Base-by-base conservation (phyloP, 2,329 filamentous ascomycete genomes). In the Paracamarosporium sp. region DNA sequence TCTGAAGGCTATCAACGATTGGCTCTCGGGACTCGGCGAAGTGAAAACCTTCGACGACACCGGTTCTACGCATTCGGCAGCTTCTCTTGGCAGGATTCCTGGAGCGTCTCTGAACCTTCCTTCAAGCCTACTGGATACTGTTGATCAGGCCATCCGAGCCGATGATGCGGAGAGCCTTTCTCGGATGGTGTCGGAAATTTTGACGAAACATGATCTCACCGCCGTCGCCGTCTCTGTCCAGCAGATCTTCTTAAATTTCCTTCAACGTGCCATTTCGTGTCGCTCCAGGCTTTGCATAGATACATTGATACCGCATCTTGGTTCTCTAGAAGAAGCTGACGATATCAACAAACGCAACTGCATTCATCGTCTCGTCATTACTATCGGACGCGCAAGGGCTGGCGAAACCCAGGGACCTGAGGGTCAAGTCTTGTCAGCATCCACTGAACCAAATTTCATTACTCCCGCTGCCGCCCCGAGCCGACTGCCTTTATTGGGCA, bases 301-400 rank as follows among this genome's bases (percentile, higher is more conserved):
- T n/a, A 85, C 85, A 56, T 83, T 98, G 1, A 76, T 99, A 2
- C 79, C 81, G 11, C 84, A 88, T 40, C 83, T 95, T 50, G 84
- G 87, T 43, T 88, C 86, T 1, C 83, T 98, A 2, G 88, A 96
- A 48, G 93, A 97, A 71, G 86, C 90, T 2, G 91, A 96, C 65
- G 95, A 98, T 71, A 92, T 99, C 72, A 97, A 98, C 77, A 89
- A 90, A 68, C 89, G 95, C 12, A 99, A 97, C 73, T 95, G 92
- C 73, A 87, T 99, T 47, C 95, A 99, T 74, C 89, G 95, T 8
- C 82, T 98, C 2, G 90, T 99, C 40, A 96, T 98, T 58, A 89
- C 93, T 20, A 96, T 97, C 66, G 93, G 94, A 17, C 88, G 94
- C 47, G 88, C 89, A 12, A 85, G 88, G 65, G 82, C 85, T 13